phyloP scores from a whole-genome alignment of 2,329 filamentous ascomycete genomes.

The Aureobasidium leucospermi region DNA sequence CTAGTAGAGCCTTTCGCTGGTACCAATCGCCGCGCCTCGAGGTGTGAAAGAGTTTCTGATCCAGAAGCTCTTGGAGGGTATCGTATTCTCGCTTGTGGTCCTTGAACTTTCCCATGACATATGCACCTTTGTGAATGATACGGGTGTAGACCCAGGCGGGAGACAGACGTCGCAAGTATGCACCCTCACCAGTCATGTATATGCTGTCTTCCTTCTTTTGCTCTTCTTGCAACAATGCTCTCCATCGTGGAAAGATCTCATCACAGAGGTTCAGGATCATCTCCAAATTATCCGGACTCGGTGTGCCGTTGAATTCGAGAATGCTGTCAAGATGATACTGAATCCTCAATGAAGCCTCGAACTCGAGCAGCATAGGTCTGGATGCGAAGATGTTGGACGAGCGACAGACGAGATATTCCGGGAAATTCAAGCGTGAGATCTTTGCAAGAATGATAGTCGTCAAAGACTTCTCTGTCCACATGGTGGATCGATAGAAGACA shows the following conservation, averaged over 20 bases:
- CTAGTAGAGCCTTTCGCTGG: constrained; percentile 84
- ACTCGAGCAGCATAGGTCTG: constrained; percentile 70
- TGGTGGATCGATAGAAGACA: constrained; percentile 90
- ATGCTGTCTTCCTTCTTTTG: constrained; percentile 66
- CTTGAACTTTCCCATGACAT: constrained; percentile 74
- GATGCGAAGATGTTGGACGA: constrained; percentile 84
- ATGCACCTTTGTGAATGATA: constrained; percentile 80
- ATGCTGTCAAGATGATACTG: constrained; percentile 77
- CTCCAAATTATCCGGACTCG: constrained; percentile 57
- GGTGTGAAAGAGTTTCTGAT: constrained; percentile 76
- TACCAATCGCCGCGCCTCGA: constrained; percentile 88
- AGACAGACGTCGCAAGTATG: constrained; percentile 82
- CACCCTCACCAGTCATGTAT: constrained; percentile 77
- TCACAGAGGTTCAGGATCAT: constrained; percentile 66
- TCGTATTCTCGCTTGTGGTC: constrained; percentile 69
- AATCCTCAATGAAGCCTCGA: constrained; percentile 75
- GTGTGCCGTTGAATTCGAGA: constrained; percentile 69
- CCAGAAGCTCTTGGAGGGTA: constrained; percentile 66
- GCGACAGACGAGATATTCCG: constrained; percentile 80
- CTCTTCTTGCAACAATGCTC: constrained; percentile 62
- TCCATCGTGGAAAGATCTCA: constrained; percentile 75
- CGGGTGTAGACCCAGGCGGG: constrained; percentile 90
- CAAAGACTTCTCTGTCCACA: constrained; percentile 95
- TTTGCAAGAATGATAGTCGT: constrained; percentile 92
- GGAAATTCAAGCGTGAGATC: constrained; percentile 80